Base-by-base conservation (phyloP, 2,329 filamentous ascomycete species). In the Penicillium oxalicum region DNA sequence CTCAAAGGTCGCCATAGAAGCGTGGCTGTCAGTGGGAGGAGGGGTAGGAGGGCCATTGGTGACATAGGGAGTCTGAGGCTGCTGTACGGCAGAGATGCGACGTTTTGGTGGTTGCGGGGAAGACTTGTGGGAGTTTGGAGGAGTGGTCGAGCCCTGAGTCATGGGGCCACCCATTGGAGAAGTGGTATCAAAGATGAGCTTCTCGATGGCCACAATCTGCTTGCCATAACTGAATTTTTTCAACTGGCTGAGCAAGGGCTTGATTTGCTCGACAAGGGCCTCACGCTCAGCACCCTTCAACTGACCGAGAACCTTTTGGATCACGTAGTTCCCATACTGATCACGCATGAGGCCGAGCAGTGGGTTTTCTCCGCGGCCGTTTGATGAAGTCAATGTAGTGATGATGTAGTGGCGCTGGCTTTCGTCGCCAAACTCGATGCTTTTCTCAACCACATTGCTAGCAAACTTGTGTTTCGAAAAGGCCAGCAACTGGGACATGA, bases 391-490 rank as follows among this genome's bases (percentile, higher is more conserved):
- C 26, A 91, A 73, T 50, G 80, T 76, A 43, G 75, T 73, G 45
- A 87, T 79, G 50, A 96, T 89, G 29, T 78, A 76, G 32, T 76
- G 78, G 44, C 86, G 83, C 64, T 95, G 86, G 44, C 83, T 75
- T 18, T 79, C 73, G 0, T 81, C 81, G 18, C 88, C 88, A 57
- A 78, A 80, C 47, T 86, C 76, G 51, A 97, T 85, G 64, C 90
- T 95, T 69, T 89, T 91, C 70, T 98, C 93, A 0, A 98, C 91
- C 2, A 98, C 91, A 60, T 98, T 97, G 62, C 91, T 96, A 0
- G 93, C 91, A 62, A 88, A 94, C 67, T 98, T 98, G 74, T 97
- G 89, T 74, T 90, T 95, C 26, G 90, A 95, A 59, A 89, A 84
- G 1, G 74, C 72, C 35, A 95, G 70, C 2, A 95, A 74, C 49